Conservation (phyloP, 768 basidiomycete species). For the Lactarius deliciosus region DNA sequence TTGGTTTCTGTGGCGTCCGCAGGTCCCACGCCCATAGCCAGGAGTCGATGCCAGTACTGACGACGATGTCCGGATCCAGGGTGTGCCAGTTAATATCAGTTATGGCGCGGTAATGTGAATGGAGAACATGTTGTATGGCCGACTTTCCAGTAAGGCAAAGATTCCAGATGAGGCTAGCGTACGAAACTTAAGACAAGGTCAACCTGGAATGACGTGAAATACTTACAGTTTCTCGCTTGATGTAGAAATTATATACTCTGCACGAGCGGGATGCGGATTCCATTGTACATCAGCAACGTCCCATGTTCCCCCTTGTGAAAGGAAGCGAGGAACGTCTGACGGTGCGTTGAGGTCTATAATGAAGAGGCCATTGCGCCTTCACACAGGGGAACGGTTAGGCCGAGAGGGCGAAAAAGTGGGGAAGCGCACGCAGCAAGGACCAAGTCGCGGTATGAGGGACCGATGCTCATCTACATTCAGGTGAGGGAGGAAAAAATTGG, state of each 20-base stretch:
- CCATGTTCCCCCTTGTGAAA: slow-evolving; percentile 97
- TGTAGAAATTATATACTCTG: slow-evolving; percentile 84
- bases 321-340: slow-evolving; percentile 82
- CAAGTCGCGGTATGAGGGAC: slow-evolving; percentile 83
- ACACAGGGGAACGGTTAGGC: not conserved
- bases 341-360: slow-evolving; percentile 93
- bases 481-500: not conserved
- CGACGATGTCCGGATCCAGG: slow-evolving; percentile 77
- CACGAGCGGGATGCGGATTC: slow-evolving; percentile 78
- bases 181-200: slow-evolving; percentile 1
- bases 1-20: slow-evolving; percentile 53
- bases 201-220: not conserved
- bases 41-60: slow-evolving; percentile 89
- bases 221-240: slow-evolving; percentile 84
- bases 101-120: slow-evolving; percentile 91
- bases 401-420: not conserved
- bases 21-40: slow-evolving; percentile 97
- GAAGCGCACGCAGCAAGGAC: slow-evolving; percentile 81
- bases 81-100: slow-evolving; percentile 99
- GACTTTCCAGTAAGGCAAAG: slow-evolving; percentile 69
- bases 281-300: slow-evolving; percentile 92
- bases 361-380: slow-evolving; percentile 82
- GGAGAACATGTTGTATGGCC: slow-evolving; percentile 80
- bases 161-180: slow-evolving; percentile 86
- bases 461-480: slow-evolving; percentile 76